A percentile compares a stretch with the other conserved stretches of the same genome.
phyloP scores from a whole-genome alignment of 2,329 filamentous ascomycete genomes.

The Gaeumannomyces sp. region DNA sequence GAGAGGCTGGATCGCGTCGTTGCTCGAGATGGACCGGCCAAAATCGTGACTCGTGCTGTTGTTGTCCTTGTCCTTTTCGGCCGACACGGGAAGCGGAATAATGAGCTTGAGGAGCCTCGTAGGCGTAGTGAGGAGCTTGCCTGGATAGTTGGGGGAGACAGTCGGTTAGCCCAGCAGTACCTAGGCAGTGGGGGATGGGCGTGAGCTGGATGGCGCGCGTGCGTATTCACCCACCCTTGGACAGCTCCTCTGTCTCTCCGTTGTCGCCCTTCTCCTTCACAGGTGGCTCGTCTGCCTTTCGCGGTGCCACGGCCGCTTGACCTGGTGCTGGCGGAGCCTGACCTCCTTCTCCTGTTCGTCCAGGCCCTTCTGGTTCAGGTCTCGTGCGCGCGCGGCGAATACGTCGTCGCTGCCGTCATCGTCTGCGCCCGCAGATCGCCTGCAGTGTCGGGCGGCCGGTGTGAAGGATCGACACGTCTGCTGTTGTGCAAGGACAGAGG shows the following conservation, averaged over 20 bases:
- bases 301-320: slow-evolving; percentile 60
- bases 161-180: slow-evolving; percentile 8
- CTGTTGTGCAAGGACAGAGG: background rate
- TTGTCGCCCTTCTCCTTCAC: slow-evolving; percentile 19
- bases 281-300: slow-evolving; percentile 45
- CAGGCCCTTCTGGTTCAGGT: slow-evolving; percentile 26
- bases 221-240: slow-evolving; percentile 24
- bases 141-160: slow-evolving; percentile 26
- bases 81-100: slow-evolving; percentile 55
- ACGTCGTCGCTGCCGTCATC: slow-evolving; percentile 10
- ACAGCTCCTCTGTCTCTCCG: slow-evolving; percentile 19
- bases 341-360: slow-evolving; percentile 32
- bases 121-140: slow-evolving; percentile 74
- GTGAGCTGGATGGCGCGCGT: background rate
- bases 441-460: background rate
- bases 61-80: slow-evolving; percentile 32
- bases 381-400: slow-evolving; percentile 22
- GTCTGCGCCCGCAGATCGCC: background rate
- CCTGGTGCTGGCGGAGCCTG: slow-evolving; percentile 46
- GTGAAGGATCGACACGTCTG: background rate
- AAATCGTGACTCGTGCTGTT: slow-evolving; percentile 25
- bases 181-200: background rate
- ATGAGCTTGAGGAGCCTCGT: slow-evolving; percentile 76
- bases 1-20: slow-evolving; percentile 63
- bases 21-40: slow-evolving; percentile 27